Evolutionary conservation across 768 basidiomycete genomes (phyloP), one percentile per base, ranked within the genome.

Genomic region (Phaffia tasmanica): DNA sequence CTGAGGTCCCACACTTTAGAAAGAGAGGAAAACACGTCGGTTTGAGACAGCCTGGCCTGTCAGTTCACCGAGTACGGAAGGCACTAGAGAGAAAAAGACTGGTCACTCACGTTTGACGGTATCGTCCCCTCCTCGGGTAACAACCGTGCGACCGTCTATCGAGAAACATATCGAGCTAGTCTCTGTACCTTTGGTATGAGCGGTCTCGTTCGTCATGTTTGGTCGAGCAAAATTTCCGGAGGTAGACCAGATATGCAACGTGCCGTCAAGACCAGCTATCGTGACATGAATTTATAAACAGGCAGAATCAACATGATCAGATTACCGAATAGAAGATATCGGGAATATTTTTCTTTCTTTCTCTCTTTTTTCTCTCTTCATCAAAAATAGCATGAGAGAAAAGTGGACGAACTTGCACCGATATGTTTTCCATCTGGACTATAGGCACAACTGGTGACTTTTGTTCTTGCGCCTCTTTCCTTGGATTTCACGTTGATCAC

Each of bases 401-500:
- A 74, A 76, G 66, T 21, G 53, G 21, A 74, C 83, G 59, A 72
- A 93, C 93, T 87, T 74, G 87, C 94, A 61, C 86, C 87, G 71
- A 99, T 91, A 71, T 86, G 77, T 69, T 81, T 85, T n/a, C 88
- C 94, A 77, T 99, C 93, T 27, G 81, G 82, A 54, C 89, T 91
- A 79, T 91, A 99, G 19, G 83, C 83, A 74, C 91, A 94, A 14
- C 85, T 75, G 3, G 86, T 87, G 7, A 99, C 86, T 75, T 91
- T 92, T 6, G 95, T 97, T 70, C 93, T 83, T 19, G 89, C 86
- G 42, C 95, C 95, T 65, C 93, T 81, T 71, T 97, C 92, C 74
- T 93, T 97, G 11, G 88, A 91, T 78, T 93, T 94, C 72, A 94
- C 90, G 19, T 97, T 92, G 72, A 99, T 94, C 53, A 95, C 91